Evolutionary conservation across 192 early-diverging fungal genomes (phyloP), one percentile per base, ranked within the genome.

Genomic region (Coemansia guatemalensis): DNA sequence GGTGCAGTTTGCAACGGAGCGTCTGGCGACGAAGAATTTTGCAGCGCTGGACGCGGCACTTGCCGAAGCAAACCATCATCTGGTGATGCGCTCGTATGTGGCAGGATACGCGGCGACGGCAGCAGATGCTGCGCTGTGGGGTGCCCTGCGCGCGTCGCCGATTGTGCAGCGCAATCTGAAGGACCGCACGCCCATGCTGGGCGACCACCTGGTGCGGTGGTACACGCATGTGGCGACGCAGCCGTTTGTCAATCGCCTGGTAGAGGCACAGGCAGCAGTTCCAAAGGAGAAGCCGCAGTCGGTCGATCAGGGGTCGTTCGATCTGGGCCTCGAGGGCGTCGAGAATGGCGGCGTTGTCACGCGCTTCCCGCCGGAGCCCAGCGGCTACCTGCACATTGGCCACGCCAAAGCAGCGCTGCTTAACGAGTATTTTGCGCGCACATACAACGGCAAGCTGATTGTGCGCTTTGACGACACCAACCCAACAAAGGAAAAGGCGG

Each of bases 391-490:
- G 61, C 97, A 99, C 82, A 97, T 99, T 86, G 97, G 97, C 58
- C 97, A 99, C 74, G 95, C 95, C 56, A 99, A 99, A 86, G 97
- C 97, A 32, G 97, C 94, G 12, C 82, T 99, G 51, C 74, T 99
- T 56, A 99, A 98, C 85, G 92, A 99, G 71, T 91, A 95, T 85
- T 92, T 99, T 88, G 97, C 97, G 3, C 74, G 87, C 14, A 67
- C 78, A 22, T 95, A 97, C 83, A 85, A 92, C 50, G 97, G 97
- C 61, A 94, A 92, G 71, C 65, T 99, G 68, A 91, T 98, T 59
- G 78, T 98, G 59, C 91, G 97, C 22, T 98, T 99, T 58, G 97
- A 99, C 75, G 96, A 99, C 78, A 98, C 97, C 32, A 99, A 99
- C 74, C 97, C 97, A 12, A 82, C 69, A 52, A 99, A 99, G 82